These are phyloP conservation scores for Sporothrix pallida DNA, from an alignment of 2,329 filamentous ascomycete species.

Conservation along the genomic window DNA sequence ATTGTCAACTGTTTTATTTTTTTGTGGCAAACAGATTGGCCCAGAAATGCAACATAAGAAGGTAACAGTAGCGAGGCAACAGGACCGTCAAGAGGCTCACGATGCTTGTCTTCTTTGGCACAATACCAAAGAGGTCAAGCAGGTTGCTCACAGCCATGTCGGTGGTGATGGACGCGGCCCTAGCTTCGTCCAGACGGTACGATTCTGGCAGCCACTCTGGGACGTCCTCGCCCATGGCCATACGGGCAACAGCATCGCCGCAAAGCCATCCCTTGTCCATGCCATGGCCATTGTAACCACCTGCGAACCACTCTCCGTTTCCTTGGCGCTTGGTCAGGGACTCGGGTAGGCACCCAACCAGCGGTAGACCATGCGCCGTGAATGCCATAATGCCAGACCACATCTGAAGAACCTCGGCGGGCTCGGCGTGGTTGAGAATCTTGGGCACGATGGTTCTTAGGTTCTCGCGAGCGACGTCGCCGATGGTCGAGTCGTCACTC, in stretches of 20 bases:
- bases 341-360: constrained; percentile 32
- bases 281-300: constrained; percentile 39
- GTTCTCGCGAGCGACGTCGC: not conserved
- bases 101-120: not conserved
- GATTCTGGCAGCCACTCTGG: not conserved
- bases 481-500: constrained; percentile 29
- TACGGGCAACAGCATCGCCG: constrained; percentile 33
- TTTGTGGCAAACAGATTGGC: not conserved
- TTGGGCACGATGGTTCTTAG: not conserved
- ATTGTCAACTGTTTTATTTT: not conserved
- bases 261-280: constrained; percentile 40
- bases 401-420: constrained; percentile 14
- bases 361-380: constrained; percentile 34
- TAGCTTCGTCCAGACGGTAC: not conserved
- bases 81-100: not conserved
- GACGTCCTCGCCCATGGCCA: constrained; percentile 23
- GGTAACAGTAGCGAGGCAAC: not conserved
- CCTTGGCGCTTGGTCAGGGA: not conserved
- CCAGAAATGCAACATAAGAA: not conserved
- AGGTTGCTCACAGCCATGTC: not conserved
- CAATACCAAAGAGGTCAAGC: not conserved
- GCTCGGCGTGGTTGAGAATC: constrained; percentile 26
- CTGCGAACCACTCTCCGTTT: constrained; percentile 38
- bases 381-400: constrained; percentile 35
- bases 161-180: not conserved